Evolutionary conservation across 257 asterid species (phyloP), one percentile per base, ranked within the genome.

Genomic region (Oldenlandia corymbosa): DNA sequence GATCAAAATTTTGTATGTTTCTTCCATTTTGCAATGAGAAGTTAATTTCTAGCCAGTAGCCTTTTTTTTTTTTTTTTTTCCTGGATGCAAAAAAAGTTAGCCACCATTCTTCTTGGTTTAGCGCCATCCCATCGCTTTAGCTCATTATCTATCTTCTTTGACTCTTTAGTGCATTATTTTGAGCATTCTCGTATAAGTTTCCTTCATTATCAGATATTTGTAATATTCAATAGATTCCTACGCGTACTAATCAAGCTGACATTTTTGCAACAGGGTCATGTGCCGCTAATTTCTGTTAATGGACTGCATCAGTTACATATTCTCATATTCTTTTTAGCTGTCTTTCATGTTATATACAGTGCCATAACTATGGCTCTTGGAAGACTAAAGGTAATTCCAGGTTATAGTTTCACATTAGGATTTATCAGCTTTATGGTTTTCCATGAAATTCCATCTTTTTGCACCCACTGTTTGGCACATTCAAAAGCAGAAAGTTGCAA

Each of bases 221-320:
- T 50, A n/a, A n/a, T n/a, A n/a, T 34, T 2, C 20, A 49, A 27
- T 28, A 28, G 21, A 42, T 31, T 60, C 62, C 49, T 55, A 36
- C 1, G 56, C 53, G 23, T 28, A 39, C 66, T 59, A 41, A 69
- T n/a, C n/a, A n/a, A n/a, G n/a, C 68, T 51, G 67, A 48, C 39
- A 46, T 20, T 62, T 64, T 70, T 69, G 65, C 55, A n/a, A 45
- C 84, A 91, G 96, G 96, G 85, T 36, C 36, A 32, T 2, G 85
- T 75, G 32, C 41, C 88, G 4, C 87, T 91, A 42, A 78, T 88
- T 65, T 66, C 94, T 34, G 88, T 86, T 61, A 84, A 87, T 60
- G 94, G 86, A 66, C 80, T 92, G 64, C 99, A 92, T 76, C 95
- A 90, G 81, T 71, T 92, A 66, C 99, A 92, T 81, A 87, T 92